phyloP scores from a whole-genome alignment of 1,139 yeast species.

The Kazachstania sp. region DNA sequence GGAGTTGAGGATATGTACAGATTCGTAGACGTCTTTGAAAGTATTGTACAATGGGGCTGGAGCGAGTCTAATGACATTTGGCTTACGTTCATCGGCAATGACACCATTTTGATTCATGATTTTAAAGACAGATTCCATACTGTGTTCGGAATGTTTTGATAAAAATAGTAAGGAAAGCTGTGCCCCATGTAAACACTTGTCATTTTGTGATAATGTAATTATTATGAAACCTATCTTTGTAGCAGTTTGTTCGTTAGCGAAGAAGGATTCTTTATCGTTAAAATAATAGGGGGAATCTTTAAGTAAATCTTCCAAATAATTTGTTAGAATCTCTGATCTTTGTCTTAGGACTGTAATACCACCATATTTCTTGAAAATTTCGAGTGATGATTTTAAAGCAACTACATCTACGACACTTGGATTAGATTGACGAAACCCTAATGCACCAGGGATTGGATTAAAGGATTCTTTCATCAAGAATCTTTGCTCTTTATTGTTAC shows the following conservation, averaged over 20 bases:
- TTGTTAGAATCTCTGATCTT: constrained; percentile 53
- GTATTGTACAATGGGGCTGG: constrained; percentile 80
- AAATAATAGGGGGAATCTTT: constrained; percentile 38
- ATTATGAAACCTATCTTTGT: constrained; percentile 42
- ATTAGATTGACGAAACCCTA: constrained; percentile 86
- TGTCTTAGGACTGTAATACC: constrained; percentile 51
- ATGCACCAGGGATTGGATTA: constrained; percentile 73
- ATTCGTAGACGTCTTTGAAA: constrained; percentile 50
- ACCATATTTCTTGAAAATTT: constrained; percentile 52
- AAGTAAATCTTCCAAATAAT: constrained; percentile 44
- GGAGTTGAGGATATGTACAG: constrained; percentile 40
- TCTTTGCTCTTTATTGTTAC: constrained; percentile 59
- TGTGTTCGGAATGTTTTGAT: constrained; percentile 41
- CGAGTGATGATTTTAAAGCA: constrained; percentile 57
- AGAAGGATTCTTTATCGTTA: constrained; percentile 17
- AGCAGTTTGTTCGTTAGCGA: neutral
- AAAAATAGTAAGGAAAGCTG: constrained; percentile 69
- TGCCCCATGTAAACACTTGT: constrained; percentile 54
- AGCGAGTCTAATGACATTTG: constrained; percentile 76
- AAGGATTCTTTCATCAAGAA: constrained; percentile 75
- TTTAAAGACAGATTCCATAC: constrained; percentile 56
- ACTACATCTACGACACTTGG: constrained; percentile 83
- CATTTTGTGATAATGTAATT: constrained; percentile 53
- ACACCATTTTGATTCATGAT: constrained; percentile 49
- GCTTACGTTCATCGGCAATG: constrained; percentile 82